Conservation (phyloP, 2,329 filamentous ascomycete genomes). For the Leptographium radiaticola region DNA sequence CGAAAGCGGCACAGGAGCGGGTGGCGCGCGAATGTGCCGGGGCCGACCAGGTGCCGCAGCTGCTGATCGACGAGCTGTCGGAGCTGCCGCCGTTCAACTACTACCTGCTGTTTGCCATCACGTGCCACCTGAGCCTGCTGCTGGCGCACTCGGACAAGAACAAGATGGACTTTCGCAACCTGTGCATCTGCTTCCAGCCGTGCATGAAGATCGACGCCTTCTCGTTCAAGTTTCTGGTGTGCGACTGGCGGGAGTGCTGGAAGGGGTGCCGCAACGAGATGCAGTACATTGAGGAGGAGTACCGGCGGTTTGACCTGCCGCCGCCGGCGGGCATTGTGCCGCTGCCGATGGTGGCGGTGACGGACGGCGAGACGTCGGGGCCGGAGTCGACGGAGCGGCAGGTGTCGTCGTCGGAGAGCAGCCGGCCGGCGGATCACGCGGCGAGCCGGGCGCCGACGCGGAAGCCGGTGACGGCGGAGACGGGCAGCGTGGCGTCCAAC, state of each 20-base stretch:
- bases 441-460: slow-evolving; percentile 23
- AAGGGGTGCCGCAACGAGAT: slow-evolving; percentile 89
- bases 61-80: slow-evolving; percentile 78
- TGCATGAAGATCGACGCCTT: slow-evolving; percentile 94
- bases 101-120: slow-evolving; percentile 93
- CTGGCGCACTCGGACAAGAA: slow-evolving; percentile 89
- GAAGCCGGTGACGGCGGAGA: slow-evolving; percentile 27
- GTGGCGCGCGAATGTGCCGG: slow-evolving; percentile 70
- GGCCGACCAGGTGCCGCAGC: slow-evolving; percentile 65
- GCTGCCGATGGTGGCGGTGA: slow-evolving; percentile 2
- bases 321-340: slow-evolving; percentile 35
- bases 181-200: slow-evolving; percentile 94
- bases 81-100: slow-evolving; percentile 95
- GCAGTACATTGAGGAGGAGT: slow-evolving; percentile 60
- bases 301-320: slow-evolving; percentile 44
- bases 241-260: slow-evolving; percentile 95
- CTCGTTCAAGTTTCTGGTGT: slow-evolving; percentile 89
- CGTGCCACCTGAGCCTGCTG: slow-evolving; percentile 83
- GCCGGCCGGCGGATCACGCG: slow-evolving; percentile 30
- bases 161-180: slow-evolving; percentile 94
- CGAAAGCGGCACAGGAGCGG: slow-evolving; percentile 67
- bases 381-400: slow-evolving; percentile 22
- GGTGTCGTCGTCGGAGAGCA: slow-evolving; percentile 54
- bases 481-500: slow-evolving; percentile 29
- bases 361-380: slow-evolving; percentile 7